Evolutionary conservation across 106 monocot species (phyloP).

Genomic region (Platanthera zijinensis): DNA sequence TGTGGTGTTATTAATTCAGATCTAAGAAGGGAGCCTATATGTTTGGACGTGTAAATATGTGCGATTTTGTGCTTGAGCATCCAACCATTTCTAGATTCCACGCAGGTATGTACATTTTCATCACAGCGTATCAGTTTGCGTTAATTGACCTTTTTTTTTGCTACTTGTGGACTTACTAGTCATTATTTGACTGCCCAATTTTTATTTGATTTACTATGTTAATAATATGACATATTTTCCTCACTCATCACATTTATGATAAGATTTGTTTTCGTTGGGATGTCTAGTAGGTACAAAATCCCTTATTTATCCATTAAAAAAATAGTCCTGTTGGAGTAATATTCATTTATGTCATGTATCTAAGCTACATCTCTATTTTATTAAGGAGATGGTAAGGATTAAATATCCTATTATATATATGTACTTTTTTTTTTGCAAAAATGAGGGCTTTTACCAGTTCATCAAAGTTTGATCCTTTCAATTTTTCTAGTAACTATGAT

Average conservation of each 20-base stretch:
- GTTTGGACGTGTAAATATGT: constrained; percentile 90
- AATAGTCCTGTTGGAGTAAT: neutral
- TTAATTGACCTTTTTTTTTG: neutral
- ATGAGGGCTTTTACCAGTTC: neutral
- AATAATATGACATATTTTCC: neutral
- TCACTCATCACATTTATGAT: neutral
- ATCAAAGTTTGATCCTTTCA: neutral
- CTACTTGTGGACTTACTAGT: neutral
- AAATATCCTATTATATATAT: neutral
- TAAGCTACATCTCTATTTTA: neutral
- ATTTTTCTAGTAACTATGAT: neutral
- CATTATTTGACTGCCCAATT: neutral
- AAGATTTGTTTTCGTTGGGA: neutral
- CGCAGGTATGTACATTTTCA: constrained; percentile 44
- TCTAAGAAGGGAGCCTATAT: constrained; percentile 82
- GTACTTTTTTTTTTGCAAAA: neutral
- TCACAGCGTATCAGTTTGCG: neutral
- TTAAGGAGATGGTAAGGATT: neutral
- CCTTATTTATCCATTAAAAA: neutral
- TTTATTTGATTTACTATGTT: neutral
- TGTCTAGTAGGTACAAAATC: neutral
- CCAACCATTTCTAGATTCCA: constrained; percentile 88
- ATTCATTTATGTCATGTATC: neutral
- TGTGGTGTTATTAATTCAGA: constrained; percentile 24
- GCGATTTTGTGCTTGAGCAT: constrained; percentile 95